Conservation (phyloP, 257 asterid genomes). For the Salvia hispanica region DNA sequence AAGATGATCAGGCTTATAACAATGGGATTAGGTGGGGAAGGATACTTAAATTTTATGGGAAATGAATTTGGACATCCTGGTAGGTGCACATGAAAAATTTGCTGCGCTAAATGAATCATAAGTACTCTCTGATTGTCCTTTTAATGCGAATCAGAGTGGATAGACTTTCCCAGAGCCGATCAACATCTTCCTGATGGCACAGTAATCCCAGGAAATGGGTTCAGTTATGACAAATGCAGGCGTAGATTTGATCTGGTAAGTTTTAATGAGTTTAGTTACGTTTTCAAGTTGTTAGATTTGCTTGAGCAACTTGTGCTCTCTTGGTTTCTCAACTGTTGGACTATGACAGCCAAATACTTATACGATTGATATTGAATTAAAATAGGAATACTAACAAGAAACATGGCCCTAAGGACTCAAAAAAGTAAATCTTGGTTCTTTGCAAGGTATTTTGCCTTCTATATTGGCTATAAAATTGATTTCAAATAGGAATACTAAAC, state of each 20-base stretch:
- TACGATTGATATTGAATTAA: neutral
- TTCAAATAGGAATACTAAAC: neutral
- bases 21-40: constrained; percentile 99
- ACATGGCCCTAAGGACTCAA: neutral
- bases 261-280: constrained; percentile 16
- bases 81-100: constrained; percentile 34
- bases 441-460: neutral
- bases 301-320: neutral
- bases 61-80: constrained; percentile 99
- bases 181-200: constrained; percentile 79
- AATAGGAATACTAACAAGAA: neutral
- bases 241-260: constrained; percentile 97
- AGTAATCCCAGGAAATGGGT: constrained; percentile 68
- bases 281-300: neutral
- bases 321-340: neutral
- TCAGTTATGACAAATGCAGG: constrained; percentile 90
- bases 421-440: neutral
- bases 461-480: neutral
- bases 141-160: constrained; percentile 72
- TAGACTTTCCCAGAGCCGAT: constrained; percentile 93
- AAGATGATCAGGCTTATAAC: constrained; percentile 97
- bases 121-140: constrained; percentile 7
- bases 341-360: neutral
- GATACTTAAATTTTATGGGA: constrained; percentile 98
- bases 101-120: neutral